Evolutionary conservation across 225 moss, liverwort and hornwort genomes (phyloP).

Genomic region (Anthoceros angustus): DNA sequence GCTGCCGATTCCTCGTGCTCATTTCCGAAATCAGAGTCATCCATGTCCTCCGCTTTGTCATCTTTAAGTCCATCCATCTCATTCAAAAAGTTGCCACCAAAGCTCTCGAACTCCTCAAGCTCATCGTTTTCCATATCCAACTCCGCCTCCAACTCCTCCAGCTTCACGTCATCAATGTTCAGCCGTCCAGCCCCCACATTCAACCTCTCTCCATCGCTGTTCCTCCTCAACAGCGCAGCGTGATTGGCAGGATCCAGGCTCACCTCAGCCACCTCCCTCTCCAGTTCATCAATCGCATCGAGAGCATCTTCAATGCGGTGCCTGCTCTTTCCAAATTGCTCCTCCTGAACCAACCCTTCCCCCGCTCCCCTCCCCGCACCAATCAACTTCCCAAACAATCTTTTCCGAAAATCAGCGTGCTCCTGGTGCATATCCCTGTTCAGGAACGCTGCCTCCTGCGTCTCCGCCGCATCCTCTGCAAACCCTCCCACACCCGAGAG

Average conservation of each 20-base stretch:
- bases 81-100: slow-evolving; percentile 26
- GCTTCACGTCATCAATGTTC: slow-evolving; percentile 32
- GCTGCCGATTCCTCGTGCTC: slow-evolving; percentile 19
- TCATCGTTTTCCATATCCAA: slow-evolving; percentile 48
- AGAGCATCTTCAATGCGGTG: not conserved
- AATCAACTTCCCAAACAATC: not conserved
- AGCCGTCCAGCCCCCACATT: slow-evolving; percentile 17
- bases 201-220: slow-evolving; percentile 12
- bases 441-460: slow-evolving; percentile 20
- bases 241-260: not conserved
- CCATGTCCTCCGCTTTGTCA: slow-evolving; percentile 21
- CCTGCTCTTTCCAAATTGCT: not conserved
- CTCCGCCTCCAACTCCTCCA: slow-evolving; percentile 46
- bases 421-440: slow-evolving; percentile 38
- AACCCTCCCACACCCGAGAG: slow-evolving; percentile 5
- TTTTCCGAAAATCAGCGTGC: slow-evolving; percentile 23
- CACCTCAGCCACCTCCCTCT: not conserved
- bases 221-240: slow-evolving; percentile 20
- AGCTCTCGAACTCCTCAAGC: slow-evolving; percentile 37
- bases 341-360: not conserved
- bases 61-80: slow-evolving; percentile 24
- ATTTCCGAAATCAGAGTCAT: slow-evolving; percentile 19
- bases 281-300: not conserved
- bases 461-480: slow-evolving; percentile 12
- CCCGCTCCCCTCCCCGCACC: not conserved